phyloP scores from a whole-genome alignment of 192 early-diverging fungal species.

The Gamsiella multidivaricata region DNA sequence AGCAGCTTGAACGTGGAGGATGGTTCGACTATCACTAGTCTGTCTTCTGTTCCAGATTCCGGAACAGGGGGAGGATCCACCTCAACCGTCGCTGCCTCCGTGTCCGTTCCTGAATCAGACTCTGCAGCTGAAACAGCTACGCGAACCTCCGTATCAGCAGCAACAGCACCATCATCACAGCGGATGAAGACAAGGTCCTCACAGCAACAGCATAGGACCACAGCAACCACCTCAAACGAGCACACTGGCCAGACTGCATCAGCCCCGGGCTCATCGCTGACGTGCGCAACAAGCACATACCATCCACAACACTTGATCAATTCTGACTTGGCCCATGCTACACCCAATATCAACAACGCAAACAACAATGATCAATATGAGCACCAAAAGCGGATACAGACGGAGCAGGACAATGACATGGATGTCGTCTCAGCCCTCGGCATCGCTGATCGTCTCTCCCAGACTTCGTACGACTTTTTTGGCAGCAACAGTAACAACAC shows the following conservation, averaged over 20 bases:
- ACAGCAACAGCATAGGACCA: no score
- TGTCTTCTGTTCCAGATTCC: slow-evolving; percentile 16
- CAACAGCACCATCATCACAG: background rate
- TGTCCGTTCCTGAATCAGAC: slow-evolving; percentile 7
- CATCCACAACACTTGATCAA: slow-evolving; percentile 22
- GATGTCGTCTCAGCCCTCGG: slow-evolving; percentile 45
- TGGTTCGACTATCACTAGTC: background rate
- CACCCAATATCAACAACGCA: background rate
- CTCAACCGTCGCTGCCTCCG: background rate
- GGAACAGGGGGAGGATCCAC: slow-evolving; percentile 24
- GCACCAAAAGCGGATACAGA: slow-evolving; percentile 14
- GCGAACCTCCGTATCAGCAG: background rate
- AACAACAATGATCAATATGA: background rate
- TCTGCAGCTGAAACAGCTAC: background rate
- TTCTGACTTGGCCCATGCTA: slow-evolving; percentile 18
- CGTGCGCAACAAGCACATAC: slow-evolving; percentile 3
- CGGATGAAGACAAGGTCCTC: no score
- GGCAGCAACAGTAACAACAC: background rate
- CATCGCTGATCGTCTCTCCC: slow-evolving; percentile 26
- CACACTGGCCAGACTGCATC: slow-evolving; percentile 1
- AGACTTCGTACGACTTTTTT: slow-evolving; percentile 30
- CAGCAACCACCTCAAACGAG: background rate
- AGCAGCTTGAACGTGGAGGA: background rate
- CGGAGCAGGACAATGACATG: slow-evolving; percentile 38
- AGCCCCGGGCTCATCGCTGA: slow-evolving; percentile 26